Percentiles rank a stretch among this genome's conserved stretches.
Conservation (phyloP, 176 grass and related monocot species). For the Oryza nivara region DNA sequence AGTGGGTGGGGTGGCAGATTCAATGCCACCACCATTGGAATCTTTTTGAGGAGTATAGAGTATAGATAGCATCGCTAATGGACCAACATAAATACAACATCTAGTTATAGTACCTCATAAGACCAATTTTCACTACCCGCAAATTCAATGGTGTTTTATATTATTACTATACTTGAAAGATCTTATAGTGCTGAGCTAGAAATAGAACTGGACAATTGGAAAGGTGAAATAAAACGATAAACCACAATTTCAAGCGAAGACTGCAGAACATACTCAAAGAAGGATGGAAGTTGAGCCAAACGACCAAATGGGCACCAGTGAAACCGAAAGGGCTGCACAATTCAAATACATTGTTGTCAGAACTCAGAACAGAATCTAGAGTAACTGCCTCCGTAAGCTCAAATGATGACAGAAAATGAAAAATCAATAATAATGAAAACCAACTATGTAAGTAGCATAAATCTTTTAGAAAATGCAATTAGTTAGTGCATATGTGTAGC, state of each 20-base stretch:
- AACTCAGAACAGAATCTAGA: constrained; percentile 26
- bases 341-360: constrained; percentile 30
- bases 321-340: constrained; percentile 72
- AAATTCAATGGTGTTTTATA: constrained; percentile 26
- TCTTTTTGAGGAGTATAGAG: too few species aligned
- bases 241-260: constrained; percentile 34
- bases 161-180: neutral
- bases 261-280: constrained; percentile 75
- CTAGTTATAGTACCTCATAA: neutral
- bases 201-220: neutral
- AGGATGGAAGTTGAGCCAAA: constrained; percentile 60
- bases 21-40: too few species aligned
- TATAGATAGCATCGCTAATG: neutral
- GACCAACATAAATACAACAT: constrained; percentile 15
- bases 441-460: constrained; percentile 3
- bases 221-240: neutral
- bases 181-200: neutral
- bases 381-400: constrained; percentile 4
- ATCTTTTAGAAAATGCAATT: constrained; percentile 20
- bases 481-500: constrained; percentile 1
- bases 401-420: constrained; percentile 40
- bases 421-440: constrained; percentile 14
- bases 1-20: too few species aligned
- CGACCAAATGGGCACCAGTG: constrained; percentile 90
- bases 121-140: neutral